phyloP scores from a whole-genome alignment of 257 asterid species.

The Oldenlandia corymbosa region DNA sequence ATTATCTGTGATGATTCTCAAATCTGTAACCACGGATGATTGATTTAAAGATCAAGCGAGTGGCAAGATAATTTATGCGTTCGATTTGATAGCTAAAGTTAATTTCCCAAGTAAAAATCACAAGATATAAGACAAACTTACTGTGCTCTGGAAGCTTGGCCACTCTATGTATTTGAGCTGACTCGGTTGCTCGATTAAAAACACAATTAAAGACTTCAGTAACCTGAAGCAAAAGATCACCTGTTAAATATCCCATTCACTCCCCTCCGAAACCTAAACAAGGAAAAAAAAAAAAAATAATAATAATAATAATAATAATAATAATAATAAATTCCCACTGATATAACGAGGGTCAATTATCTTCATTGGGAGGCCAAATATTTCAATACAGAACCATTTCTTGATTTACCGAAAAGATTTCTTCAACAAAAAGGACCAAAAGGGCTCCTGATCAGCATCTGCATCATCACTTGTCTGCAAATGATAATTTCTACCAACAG shows the following conservation, averaged over 20 bases:
- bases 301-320: background rate
- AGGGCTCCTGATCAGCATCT: constrained; percentile 41
- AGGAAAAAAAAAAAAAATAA: background rate
- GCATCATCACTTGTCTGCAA: constrained; percentile 26
- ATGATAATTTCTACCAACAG: constrained; percentile 49
- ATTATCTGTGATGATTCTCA: too few species aligned
- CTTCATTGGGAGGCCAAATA: background rate
- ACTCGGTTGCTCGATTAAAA: constrained; percentile 43
- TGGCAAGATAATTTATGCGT: background rate
- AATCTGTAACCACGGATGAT: background rate
- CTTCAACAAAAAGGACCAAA: constrained; percentile 36
- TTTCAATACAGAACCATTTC: too few species aligned
- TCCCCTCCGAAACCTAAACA: too few species aligned
- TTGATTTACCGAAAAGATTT: constrained; percentile 58
- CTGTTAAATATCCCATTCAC: background rate
- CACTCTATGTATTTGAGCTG: constrained; percentile 51
- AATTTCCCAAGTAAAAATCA: background rate
- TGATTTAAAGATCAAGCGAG: background rate
- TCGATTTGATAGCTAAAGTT: background rate
- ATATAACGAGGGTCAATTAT: too few species aligned
- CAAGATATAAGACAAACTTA: constrained; percentile 21
- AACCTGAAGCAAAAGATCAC: constrained; percentile 33
- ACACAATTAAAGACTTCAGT: constrained; percentile 27
- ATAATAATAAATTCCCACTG: background rate
- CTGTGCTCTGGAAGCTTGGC: constrained; percentile 43